These are phyloP conservation scores for Filobasidium floriforme DNA, from an alignment of 768 basidiomycete genomes.

Conservation along the genomic window DNA sequence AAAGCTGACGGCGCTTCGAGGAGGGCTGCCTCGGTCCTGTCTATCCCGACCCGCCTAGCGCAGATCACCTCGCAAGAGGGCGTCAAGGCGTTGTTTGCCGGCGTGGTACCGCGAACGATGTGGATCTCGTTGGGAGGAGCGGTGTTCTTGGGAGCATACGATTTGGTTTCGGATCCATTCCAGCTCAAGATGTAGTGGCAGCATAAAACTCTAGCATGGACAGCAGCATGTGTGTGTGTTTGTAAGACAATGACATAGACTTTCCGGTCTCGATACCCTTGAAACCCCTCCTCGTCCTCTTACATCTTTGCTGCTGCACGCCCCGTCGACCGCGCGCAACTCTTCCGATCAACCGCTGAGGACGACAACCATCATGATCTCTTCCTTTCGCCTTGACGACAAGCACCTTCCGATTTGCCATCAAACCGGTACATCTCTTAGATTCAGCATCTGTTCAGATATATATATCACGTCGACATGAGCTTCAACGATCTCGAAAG, in stretches of 20 bases:
- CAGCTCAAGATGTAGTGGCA: constrained; percentile 4
- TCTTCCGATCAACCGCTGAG: too few species aligned
- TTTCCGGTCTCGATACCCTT: too few species aligned
- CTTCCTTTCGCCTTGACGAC: too few species aligned
- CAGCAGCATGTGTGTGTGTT: too few species aligned
- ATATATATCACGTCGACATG: constrained; percentile 22
- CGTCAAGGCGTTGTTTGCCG: constrained; percentile 65
- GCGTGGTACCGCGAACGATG: constrained; percentile 79
- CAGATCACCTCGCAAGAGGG: constrained; percentile 71
- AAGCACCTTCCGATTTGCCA: too few species aligned
- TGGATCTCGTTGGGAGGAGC: constrained; percentile 97
- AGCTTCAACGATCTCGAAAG: constrained; percentile 43
- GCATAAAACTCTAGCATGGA: neutral
- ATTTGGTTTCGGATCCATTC: constrained; percentile 40
- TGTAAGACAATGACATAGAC: too few species aligned
- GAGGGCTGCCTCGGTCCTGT: constrained; percentile 45
- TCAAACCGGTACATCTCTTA: neutral
- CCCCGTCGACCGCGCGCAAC: too few species aligned
- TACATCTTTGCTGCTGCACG: too few species aligned
- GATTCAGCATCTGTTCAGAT: neutral
- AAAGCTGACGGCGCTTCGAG: constrained; percentile 10
- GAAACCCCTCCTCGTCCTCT: too few species aligned
- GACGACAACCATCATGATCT: too few species aligned
- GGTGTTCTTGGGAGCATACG: constrained; percentile 95
- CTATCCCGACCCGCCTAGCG: constrained; percentile 54